Evolutionary conservation across 139 green algal genomes (phyloP).

Genomic region (Haematococcus lacustris): DNA sequence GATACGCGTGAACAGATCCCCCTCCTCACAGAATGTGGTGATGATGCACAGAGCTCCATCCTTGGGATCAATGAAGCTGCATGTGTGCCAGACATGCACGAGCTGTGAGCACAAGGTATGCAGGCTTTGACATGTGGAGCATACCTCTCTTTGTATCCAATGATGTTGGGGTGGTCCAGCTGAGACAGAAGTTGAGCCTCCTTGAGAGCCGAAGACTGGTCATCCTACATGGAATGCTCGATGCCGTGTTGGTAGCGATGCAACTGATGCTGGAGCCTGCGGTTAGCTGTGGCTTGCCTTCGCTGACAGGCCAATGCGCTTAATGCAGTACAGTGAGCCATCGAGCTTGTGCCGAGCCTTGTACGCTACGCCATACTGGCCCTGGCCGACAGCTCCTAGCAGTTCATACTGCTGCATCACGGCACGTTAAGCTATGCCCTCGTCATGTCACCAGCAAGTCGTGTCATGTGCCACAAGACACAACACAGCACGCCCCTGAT

Average conservation of each 20-base stretch:
- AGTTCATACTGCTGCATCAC: slow-evolving; percentile 16
- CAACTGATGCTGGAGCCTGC: not conserved
- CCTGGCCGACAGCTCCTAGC: slow-evolving; percentile 10
- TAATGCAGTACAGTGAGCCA: slow-evolving; percentile 41
- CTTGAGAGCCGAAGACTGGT: slow-evolving; percentile 28
- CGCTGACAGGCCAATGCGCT: slow-evolving; percentile 40
- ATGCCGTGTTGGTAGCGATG: not conserved
- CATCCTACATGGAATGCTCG: slow-evolving; percentile 25
- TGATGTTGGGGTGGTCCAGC: slow-evolving; percentile 58
- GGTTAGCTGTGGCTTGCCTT: slow-evolving; percentile 18
- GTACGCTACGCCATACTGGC: slow-evolving; percentile 23
- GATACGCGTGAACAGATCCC: slow-evolving; percentile 39
- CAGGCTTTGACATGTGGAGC: no score
- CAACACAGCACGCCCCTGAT: no score
- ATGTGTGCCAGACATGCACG: not conserved
- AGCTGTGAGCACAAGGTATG: no score
- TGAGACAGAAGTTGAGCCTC: slow-evolving; percentile 46
- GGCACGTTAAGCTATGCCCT: no score
- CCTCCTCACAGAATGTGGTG: slow-evolving; percentile 48
- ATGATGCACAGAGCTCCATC: slow-evolving; percentile 42
- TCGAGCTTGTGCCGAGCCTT: slow-evolving; percentile 28
- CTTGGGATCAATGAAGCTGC: slow-evolving; percentile 39
- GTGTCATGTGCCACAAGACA: no score
- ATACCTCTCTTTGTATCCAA: slow-evolving; percentile 49
- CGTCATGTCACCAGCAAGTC: no score